Percentiles rank a stretch among this genome's conserved stretches.
These are phyloP conservation scores for Dactylellina cionopaga DNA, from an alignment of 2,329 filamentous ascomycete genomes.

Conservation along the genomic window DNA sequence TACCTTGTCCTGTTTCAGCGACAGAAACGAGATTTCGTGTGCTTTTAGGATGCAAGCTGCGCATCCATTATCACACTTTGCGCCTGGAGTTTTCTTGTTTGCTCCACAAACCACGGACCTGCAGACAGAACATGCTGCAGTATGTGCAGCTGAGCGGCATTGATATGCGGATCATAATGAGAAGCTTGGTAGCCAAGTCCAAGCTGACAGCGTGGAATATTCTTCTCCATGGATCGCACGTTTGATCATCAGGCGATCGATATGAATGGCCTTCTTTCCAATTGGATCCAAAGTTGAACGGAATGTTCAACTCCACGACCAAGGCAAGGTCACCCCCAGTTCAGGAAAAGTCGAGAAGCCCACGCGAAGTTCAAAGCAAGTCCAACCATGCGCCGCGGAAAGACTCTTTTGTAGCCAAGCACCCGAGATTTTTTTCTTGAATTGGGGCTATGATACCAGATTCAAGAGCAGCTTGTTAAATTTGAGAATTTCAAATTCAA, in stretches of 20 bases:
- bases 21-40: constrained; percentile 29
- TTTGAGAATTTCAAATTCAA: too few species aligned
- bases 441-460: too few species aligned
- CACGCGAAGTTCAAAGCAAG: too few species aligned
- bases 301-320: constrained; percentile 1
- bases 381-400: too few species aligned
- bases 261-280: background rate
- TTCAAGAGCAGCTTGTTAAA: too few species aligned
- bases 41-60: constrained; percentile 23
- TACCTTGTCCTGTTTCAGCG: constrained; percentile 26
- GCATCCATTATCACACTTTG: constrained; percentile 29
- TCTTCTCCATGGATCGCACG: background rate
- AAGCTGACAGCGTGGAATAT: constrained; percentile 15
- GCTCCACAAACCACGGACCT: too few species aligned
- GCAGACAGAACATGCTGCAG: too few species aligned
- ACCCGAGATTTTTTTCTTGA: too few species aligned
- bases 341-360: too few species aligned
- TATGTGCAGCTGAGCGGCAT: constrained; percentile 8
- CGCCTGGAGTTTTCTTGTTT: constrained; percentile 4
- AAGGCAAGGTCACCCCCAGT: too few species aligned
- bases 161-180: constrained; percentile 14
- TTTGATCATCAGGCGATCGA: constrained; percentile 16
- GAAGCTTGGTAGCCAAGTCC: too few species aligned
- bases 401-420: too few species aligned
- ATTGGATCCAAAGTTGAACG: background rate